Evolutionary conservation across 2,329 filamentous ascomycete genomes (phyloP).

Genomic region (Colletotrichum tropicale): DNA sequence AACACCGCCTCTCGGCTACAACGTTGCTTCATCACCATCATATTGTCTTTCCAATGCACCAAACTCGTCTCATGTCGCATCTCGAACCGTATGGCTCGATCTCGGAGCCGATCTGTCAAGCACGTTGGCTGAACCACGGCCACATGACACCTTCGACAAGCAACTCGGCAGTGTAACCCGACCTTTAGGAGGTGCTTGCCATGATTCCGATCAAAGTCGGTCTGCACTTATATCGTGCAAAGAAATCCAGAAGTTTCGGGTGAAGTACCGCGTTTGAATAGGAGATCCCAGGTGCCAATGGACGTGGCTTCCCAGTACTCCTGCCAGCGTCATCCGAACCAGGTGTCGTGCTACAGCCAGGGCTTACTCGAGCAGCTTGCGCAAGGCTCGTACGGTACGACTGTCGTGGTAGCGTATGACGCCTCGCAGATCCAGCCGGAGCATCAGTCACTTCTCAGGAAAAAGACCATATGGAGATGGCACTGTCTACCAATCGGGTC

Average conservation of each 20-base stretch:
- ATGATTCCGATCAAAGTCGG: not conserved
- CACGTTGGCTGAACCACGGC: not conserved
- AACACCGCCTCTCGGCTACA: not conserved
- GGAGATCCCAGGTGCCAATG: not conserved
- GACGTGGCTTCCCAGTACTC: not conserved
- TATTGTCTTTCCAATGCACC: not conserved
- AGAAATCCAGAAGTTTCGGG: not conserved
- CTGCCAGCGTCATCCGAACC: not conserved
- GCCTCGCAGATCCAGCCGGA: not conserved
- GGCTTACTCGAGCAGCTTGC: not conserved
- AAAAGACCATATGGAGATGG: not conserved
- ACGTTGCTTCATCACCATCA: not conserved
- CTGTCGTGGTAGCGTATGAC: no score
- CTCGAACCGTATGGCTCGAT: not conserved
- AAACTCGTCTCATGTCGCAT: not conserved
- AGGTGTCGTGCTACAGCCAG: not conserved
- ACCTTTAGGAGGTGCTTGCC: not conserved
- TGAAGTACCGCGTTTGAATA: not conserved
- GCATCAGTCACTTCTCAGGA: not conserved
- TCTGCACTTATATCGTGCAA: not conserved
- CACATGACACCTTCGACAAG: not conserved
- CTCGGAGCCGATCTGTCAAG: not conserved
- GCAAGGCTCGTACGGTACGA: not conserved
- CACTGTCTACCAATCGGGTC: not conserved
- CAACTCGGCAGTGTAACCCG: not conserved